Base-by-base conservation (phyloP, 2,329 filamentous ascomycete genomes). In the Neonectria magnoliae region DNA sequence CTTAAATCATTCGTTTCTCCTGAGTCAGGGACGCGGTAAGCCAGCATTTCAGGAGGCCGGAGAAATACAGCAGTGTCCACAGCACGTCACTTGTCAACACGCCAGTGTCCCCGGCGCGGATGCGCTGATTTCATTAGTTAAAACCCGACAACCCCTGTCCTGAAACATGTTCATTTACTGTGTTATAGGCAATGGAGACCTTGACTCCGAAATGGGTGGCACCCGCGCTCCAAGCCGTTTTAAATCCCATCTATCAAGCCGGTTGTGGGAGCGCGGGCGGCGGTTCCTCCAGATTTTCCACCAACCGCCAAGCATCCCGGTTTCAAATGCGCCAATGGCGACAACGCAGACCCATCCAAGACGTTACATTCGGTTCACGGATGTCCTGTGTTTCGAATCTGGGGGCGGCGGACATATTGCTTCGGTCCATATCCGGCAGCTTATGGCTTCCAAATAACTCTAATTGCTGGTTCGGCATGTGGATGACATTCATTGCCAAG, bases 311-410 rank as follows among this genome's bases (percentile, higher is more conserved):
- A 18, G 27, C 6, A 38, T 13, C 8, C 16, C 16, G 3, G 1
- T 4, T n/a, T 0, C 4, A 57, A 52, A 47, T 57, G 64, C 67
- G 68, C 67, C 69, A 71, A 71, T 70, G 2, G 13, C 0, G 16
- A 16, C 20, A 27, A 11, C 47, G 10, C 13, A 16, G 31, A 14
- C 14, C 8, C 10, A 11, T 29, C 44, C 7, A 27, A 11, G 50
- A 42, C 38, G 68, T 57, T 41, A 45, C 44, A 58, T 56, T 41
- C 29, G 16, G 20, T 29, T 14, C n/a, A 27, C 10, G 18, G 25
- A 52, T 36, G 27, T 18, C 18, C 7, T 29, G 22, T 18, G 68
- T 69, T 68, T 68, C 65, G 59, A 29, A 2, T 29, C 44, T 29
- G 29, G 4, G 9, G 9, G 42, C 9, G 29, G 29, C 48, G 25